Base-by-base conservation (phyloP, 176 grass and related monocot species). In the Neostapfia colusana region DNA sequence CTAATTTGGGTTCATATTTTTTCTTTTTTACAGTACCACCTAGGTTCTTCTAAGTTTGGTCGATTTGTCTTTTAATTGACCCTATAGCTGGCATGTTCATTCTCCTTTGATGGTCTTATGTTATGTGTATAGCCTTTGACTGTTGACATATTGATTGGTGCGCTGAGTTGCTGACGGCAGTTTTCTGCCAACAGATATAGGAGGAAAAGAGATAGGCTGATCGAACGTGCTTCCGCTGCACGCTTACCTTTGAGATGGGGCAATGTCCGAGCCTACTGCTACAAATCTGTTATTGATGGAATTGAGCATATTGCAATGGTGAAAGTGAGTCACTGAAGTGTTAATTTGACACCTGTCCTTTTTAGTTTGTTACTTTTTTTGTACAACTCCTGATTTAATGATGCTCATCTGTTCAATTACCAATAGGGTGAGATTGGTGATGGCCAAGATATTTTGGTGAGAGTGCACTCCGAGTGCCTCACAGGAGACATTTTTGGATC, bases 221-320 rank as follows among this genome's bases (percentile, higher is more conserved):
- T 97, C 56, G 90, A 97, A 42, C 81, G 83, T 55, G 42, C 93
- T 79, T 93, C 90, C 10, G 74, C 86, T 84, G 93, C 93, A 80
- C 88, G 90, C 23, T 81, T 97, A 83, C 93, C 93, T 50, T 82
- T 97, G 68, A 93, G 76, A 79, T 97, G 93, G 93, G 93, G 88
- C 74, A 86, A 83, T 82, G 88, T 97, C n/a, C 85, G 65, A n/a
- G 90, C 90, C 63, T 97, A 97, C 79, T 93, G 93, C 73, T 97
- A 97, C 81, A 89, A 53, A 81, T 93, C 93, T 86, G 69, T 97
- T 78, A 87, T 97, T 77, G 93, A 97, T 84, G 93, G 93, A 45
- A 97, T 93, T n/a, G 93, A 97, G 35, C 93, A 97, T 93, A 93
- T 93, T 66, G 88, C 90, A 41, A 97, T 93, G 90, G 93, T 93